Base-by-base conservation (phyloP, 2,329 filamentous ascomycete species). In the Zopfia rhizophila region DNA sequence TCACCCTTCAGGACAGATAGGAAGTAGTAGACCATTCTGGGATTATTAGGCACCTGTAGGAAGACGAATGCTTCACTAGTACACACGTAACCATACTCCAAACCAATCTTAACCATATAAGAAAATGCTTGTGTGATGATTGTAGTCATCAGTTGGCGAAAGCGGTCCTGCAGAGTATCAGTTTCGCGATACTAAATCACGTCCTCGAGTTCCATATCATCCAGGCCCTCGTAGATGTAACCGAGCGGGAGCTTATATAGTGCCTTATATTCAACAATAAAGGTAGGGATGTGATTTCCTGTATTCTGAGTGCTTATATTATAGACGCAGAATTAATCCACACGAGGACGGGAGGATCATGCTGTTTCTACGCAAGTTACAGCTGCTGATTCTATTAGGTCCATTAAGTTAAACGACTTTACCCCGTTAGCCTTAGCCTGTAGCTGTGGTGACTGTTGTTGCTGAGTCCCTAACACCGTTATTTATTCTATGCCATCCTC, bases 61-160 rank as follows among this genome's bases (percentile, higher is more conserved):
- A 78, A 79, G 21, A 78, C 70, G 33, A 72, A 72, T 2, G 70
- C 66, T 55, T 79, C 72, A 16, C 74, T 72, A 1, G 72, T 79
- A 11, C 65, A 70, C 25, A 81, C 42, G 18, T 69, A 63, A 10
- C 77, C 69, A 48, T 76, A 78, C 43, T 75, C 68, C 5, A 79
- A 63, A 0, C 79, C 74, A 11, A 61, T 63, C 37, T 75, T 55
- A 8, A 82, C 70, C 71, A 82, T 82, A 57, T 81, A 80, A 24
- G 76, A 70, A 53, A 76, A 82, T 1, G 70, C 74, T 59, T 82
- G 73, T 4, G 75, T 75, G 25, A 82, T 59, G 10, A 77, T 72
- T 17, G 77, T 71, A 7, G 71, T 66, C 0, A 73, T 62, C 4
- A 77, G 63, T 47, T 58, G 69, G 39, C 73, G 69, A 13, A 70